Percentiles rank a stretch among this genome's conserved stretches.
Conservation (phyloP, 495 filamentous ascomycete genomes). For the Barbatosphaeria neglecta region DNA sequence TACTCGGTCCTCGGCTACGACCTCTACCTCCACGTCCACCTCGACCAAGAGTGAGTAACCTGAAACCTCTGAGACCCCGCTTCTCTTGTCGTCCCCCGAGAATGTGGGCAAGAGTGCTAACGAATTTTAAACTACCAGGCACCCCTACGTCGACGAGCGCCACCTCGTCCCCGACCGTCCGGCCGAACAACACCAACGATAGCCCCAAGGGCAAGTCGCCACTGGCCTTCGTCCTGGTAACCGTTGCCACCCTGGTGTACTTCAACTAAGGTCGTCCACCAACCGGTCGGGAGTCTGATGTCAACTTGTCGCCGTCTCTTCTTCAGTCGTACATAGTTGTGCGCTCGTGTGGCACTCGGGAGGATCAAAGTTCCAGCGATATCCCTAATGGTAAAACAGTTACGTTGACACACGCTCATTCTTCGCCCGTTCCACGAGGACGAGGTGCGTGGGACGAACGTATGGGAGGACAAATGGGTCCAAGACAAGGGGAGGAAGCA, state of each 20-base stretch:
- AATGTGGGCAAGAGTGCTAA: background rate
- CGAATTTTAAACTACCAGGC: background rate
- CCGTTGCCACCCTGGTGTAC: constrained; percentile 22
- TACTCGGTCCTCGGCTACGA: constrained; percentile 7
- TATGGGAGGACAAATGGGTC: background rate
- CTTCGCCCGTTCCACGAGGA: no score
- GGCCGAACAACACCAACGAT: constrained; percentile 13
- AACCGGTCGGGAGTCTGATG: background rate
- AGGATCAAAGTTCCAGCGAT: background rate
- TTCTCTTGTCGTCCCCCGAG: no score
- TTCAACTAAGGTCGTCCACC: constrained; percentile 29
- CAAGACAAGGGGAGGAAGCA: background rate
- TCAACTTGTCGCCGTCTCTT: background rate
- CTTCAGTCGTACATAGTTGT: background rate
- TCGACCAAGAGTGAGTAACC: background rate
- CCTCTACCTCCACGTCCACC: constrained; percentile 5
- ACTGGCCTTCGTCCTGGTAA: constrained; percentile 21
- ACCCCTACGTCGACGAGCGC: constrained; percentile 1
- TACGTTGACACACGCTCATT: background rate
- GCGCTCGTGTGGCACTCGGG: background rate
- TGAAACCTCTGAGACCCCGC: no score
- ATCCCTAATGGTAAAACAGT: background rate
- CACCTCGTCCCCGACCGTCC: constrained; percentile 3
- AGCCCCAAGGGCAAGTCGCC: constrained; percentile 22
- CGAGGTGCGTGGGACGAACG: background rate